A percentile compares a stretch with the other conserved stretches of the same genome.
Evolutionary conservation across 305 asterid species (phyloP).

Genomic region (Caryopteris hybrid): DNA sequence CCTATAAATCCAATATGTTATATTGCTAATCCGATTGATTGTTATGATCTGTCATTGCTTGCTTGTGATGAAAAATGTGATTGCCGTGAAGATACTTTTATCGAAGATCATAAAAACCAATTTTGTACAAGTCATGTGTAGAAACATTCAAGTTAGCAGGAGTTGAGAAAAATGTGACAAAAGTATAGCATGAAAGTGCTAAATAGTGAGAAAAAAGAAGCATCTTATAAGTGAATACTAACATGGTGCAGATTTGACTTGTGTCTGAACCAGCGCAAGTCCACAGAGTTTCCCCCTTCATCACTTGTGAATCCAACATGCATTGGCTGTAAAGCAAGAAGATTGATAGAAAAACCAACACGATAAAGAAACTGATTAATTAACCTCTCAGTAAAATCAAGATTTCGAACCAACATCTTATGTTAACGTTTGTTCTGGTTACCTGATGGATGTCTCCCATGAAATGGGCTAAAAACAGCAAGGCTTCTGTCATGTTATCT

Average conservation of each 20-base stretch:
- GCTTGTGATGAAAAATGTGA: not conserved
- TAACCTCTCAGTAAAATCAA: not conserved
- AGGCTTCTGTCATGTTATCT: conserved; percentile 95
- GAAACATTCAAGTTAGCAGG: not conserved
- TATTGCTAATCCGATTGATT: not conserved
- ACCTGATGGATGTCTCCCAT: conserved; percentile 99
- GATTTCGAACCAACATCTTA: not conserved
- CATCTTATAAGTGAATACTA: conserved; percentile 20
- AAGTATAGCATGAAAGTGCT: not conserved
- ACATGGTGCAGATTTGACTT: conserved; percentile 94
- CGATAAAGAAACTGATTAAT: not conserved
- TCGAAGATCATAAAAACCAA: not conserved
- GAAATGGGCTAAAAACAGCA: conserved; percentile 77
- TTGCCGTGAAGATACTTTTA: not conserved
- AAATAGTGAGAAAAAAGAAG: not conserved
- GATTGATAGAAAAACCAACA: not conserved
- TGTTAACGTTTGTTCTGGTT: not conserved
- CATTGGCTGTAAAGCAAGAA: conserved; percentile 71
- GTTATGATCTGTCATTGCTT: not conserved
- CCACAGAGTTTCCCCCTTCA: conserved; percentile 84
- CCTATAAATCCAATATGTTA: not conserved
- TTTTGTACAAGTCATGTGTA: not conserved
- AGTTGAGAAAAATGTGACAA: not conserved
- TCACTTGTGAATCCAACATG: conserved; percentile 88
- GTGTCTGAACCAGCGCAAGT: conserved; percentile 84